Evolutionary conservation across 805 yeast genomes (phyloP).

Genomic region (Candida chauliodis): DNA sequence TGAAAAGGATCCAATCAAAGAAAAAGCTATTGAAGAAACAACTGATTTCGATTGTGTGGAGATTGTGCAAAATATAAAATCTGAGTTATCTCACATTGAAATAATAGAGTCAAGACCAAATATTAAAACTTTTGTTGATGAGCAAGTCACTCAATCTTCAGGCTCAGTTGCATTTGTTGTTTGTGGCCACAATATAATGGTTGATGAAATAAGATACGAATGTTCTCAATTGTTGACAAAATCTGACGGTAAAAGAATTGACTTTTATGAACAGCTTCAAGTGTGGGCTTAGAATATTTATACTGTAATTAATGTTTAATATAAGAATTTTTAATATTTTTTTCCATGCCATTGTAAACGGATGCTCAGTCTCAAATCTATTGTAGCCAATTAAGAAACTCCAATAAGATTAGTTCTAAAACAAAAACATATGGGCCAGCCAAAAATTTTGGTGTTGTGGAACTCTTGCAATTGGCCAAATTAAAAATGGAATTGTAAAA

Average conservation of each 20-base stretch:
- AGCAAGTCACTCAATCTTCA: slow-evolving; percentile 31
- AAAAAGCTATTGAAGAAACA: background rate
- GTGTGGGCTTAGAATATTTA: slow-evolving; percentile 44
- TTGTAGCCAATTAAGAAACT: too few species aligned
- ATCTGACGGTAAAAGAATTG: slow-evolving; percentile 48
- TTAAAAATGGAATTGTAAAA: too few species aligned
- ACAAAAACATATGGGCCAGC: too few species aligned
- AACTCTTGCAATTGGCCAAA: too few species aligned
- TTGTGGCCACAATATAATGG: slow-evolving; percentile 63
- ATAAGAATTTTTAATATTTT: too few species aligned
- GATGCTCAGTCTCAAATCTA: too few species aligned
- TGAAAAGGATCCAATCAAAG: background rate
- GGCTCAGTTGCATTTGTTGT: slow-evolving; percentile 51
- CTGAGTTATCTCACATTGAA: background rate
- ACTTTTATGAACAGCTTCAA: slow-evolving; percentile 72
- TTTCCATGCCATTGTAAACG: background rate
- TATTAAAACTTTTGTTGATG: slow-evolving; percentile 33
- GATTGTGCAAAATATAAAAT: background rate
- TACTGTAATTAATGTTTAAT: background rate
- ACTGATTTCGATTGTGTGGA: background rate
- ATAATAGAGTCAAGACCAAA: background rate
- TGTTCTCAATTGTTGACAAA: slow-evolving; percentile 38
- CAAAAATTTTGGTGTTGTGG: too few species aligned
- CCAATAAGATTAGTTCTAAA: too few species aligned
- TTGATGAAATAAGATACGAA: slow-evolving; percentile 50